Conservation (phyloP, 805 yeast species). For the Metschnikowia lochheadii region DNA sequence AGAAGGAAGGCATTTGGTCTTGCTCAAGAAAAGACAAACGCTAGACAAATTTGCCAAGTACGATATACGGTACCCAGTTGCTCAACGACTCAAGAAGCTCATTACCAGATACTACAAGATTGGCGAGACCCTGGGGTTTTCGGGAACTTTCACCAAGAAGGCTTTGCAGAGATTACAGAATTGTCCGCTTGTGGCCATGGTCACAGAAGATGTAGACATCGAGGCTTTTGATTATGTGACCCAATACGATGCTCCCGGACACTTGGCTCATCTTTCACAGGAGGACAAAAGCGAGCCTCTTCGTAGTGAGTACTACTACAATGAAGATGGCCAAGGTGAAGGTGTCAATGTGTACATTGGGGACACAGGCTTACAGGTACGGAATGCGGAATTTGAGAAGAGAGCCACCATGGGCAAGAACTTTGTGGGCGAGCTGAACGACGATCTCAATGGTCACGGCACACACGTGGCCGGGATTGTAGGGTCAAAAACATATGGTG, state of each 20-base stretch:
- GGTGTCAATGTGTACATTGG: constrained; percentile 18
- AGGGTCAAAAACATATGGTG: constrained; percentile 50
- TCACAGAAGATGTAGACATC: constrained; percentile 63
- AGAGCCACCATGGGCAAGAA: constrained; percentile 14
- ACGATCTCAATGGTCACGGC: constrained; percentile 51
- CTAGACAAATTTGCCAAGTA: constrained; percentile 45
- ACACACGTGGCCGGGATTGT: constrained; percentile 54
- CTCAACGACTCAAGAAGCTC: constrained; percentile 42
- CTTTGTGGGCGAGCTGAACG: constrained; percentile 19
- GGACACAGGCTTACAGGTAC: constrained; percentile 15
- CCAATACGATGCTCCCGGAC: constrained; percentile 55
- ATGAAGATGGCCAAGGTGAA: constrained; percentile 43
- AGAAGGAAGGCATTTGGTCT: constrained; percentile 39
- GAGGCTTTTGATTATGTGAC: constrained; percentile 48
- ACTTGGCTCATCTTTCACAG: constrained; percentile 62
- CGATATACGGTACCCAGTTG: constrained; percentile 34
- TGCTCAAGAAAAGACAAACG: constrained; percentile 48
- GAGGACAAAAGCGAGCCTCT: constrained; percentile 11
- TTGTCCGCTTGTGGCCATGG: constrained; percentile 62
- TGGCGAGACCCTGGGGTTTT: constrained; percentile 68
- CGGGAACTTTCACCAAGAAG: constrained; percentile 54
- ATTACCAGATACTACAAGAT: constrained; percentile 55
- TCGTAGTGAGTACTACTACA: constrained; percentile 45
- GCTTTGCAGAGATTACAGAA: constrained; percentile 44
- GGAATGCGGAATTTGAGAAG: constrained; percentile 12